phyloP scores from a whole-genome alignment of 2,329 filamentous ascomycete genomes.

The Rosellinia necatrix region DNA sequence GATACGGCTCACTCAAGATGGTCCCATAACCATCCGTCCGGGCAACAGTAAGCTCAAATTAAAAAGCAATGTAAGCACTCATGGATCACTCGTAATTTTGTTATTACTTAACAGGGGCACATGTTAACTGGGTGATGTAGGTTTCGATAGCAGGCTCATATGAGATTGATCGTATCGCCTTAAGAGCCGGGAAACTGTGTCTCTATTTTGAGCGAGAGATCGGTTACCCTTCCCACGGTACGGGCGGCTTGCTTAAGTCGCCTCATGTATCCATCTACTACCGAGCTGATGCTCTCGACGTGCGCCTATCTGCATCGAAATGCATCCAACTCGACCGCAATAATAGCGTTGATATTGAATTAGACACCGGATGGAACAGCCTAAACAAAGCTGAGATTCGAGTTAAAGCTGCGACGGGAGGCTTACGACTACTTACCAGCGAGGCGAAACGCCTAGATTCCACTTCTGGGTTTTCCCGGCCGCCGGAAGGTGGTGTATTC shows the following conservation, averaged over 20 bases:
- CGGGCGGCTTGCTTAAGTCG: constrained; percentile 58
- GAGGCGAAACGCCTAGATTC: constrained; percentile 58
- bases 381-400: constrained; percentile 63
- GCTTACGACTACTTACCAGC: constrained; percentile 64
- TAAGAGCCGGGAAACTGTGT: constrained; percentile 66
- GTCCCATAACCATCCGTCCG: constrained; percentile 53
- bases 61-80: constrained; percentile 48
- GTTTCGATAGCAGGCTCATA: constrained; percentile 74
- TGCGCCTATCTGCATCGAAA: constrained; percentile 68
- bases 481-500: constrained; percentile 59
- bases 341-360: constrained; percentile 74
- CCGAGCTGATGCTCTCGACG: constrained; percentile 68
- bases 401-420: constrained; percentile 67
- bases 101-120: too few relatives aligned
- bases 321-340: constrained; percentile 79
- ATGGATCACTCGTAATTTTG: not conserved
- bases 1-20: constrained; percentile 63
- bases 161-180: constrained; percentile 71
- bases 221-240: constrained; percentile 51
- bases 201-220: constrained; percentile 68
- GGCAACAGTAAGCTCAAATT: constrained; percentile 56
- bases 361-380: constrained; percentile 76
- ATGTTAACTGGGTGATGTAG: constrained; percentile 52
- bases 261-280: constrained; percentile 76
- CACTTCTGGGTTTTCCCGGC: constrained; percentile 50